Percentiles rank a stretch among this genome's conserved stretches.
Conservation (phyloP, 2,329 filamentous ascomycete species). For the Neocucurbitaria cava region DNA sequence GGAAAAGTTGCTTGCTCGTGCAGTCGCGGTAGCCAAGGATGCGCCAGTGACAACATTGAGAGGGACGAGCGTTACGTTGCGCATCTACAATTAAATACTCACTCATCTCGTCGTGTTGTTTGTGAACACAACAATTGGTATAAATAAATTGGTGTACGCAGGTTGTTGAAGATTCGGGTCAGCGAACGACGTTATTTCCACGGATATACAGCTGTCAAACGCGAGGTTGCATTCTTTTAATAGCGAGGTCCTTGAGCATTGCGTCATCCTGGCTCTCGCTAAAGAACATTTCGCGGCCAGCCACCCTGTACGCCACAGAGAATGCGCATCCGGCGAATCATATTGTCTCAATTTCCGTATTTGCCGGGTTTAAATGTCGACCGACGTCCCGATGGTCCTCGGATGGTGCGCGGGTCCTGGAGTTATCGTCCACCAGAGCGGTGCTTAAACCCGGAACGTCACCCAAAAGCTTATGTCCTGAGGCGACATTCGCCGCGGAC, state of each 20-base stretch:
- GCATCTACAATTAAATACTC: too few relatives aligned
- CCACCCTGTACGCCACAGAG: not conserved
- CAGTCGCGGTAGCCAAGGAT: too few relatives aligned
- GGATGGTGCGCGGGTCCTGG: not conserved
- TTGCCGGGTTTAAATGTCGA: not conserved
- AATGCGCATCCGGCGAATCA: slow-evolving; percentile 1
- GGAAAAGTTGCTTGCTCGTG: too few relatives aligned
- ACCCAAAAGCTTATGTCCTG: not conserved
- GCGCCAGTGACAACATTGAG: too few relatives aligned
- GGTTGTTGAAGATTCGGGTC: not conserved
- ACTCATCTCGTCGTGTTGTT: too few relatives aligned
- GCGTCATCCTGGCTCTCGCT: not conserved
- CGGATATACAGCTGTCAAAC: not conserved
- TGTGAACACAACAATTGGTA: too few relatives aligned
- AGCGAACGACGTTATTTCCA: not conserved
- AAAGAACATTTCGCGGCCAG: not conserved
- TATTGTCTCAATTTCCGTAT: not conserved
- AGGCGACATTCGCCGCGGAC: not conserved
- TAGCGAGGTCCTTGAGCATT: not conserved
- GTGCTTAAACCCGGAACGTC: slow-evolving; percentile 8
- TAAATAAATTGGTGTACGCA: too few relatives aligned
- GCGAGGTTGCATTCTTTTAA: not conserved
- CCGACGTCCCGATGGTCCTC: slow-evolving; percentile 5
- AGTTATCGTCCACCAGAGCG: not conserved
- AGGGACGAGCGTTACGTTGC: too few relatives aligned